phyloP scores from a whole-genome alignment of 1,139 yeast species.

The Scheffersomyces parashehatae region DNA sequence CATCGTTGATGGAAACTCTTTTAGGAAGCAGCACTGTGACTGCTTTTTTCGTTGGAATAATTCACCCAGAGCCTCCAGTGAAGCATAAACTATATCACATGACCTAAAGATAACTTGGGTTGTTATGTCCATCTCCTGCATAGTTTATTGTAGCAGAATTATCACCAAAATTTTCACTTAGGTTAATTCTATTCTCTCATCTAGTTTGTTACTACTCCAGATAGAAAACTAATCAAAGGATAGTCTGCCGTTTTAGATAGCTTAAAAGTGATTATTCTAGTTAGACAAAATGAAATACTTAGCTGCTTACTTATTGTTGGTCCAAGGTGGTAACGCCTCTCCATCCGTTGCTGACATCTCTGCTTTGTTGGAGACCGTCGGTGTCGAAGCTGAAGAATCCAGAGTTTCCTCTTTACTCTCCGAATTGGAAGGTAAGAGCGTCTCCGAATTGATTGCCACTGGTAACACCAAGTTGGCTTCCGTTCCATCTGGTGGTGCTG shows the following conservation, averaged over 20 bases:
- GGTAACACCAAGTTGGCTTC: conserved; percentile 83
- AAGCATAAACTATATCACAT: too few species aligned
- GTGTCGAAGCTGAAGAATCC: conserved; percentile 76
- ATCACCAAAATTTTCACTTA: background rate
- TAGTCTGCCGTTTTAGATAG: conserved; percentile 53
- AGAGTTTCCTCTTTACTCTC: conserved; percentile 65
- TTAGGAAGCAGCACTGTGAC: conserved; percentile 12
- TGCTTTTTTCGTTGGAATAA: conserved; percentile 9
- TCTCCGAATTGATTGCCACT: conserved; percentile 73
- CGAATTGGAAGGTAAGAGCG: conserved; percentile 76
- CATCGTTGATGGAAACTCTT: too few species aligned
- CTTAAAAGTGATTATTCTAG: conserved; percentile 63
- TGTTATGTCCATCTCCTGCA: too few species aligned
- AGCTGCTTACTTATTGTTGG: conserved; percentile 88
- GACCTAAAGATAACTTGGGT: too few species aligned
- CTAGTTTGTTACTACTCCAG: background rate
- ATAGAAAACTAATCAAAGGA: conserved; percentile 39
- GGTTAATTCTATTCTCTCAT: too few species aligned
- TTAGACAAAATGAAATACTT: conserved; percentile 69
- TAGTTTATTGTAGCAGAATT: too few species aligned
- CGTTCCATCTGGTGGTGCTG: conserved; percentile 84
- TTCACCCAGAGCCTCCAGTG: too few species aligned
- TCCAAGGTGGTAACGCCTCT: conserved; percentile 79
- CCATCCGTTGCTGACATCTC: conserved; percentile 76
- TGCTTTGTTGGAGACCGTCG: conserved; percentile 72